Evolutionary conservation across 1,284 basidiomycete genomes (phyloP).

Genomic region (Taiwanofungus camphoratus): DNA sequence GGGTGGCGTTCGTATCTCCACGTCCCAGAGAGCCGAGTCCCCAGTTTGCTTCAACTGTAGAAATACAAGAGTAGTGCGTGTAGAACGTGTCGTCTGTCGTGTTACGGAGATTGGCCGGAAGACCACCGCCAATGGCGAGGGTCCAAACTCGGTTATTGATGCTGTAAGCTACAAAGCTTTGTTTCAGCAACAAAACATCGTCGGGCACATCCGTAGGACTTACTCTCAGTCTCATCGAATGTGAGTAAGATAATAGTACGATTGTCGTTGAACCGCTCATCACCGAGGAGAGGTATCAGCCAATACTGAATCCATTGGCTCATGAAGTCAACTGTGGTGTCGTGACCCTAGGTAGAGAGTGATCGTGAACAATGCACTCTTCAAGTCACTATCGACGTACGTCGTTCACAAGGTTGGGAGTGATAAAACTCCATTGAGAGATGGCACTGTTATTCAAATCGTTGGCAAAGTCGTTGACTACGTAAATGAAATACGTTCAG

Average conservation of each 20-base stretch:
- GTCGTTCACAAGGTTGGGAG: slow-evolving; percentile 58
- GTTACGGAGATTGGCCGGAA: slow-evolving; percentile 38
- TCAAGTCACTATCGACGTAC: slow-evolving; percentile 18
- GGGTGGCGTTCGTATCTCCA: slow-evolving; percentile 43
- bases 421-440: slow-evolving; percentile 60
- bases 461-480: slow-evolving; percentile 49
- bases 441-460: slow-evolving; percentile 47
- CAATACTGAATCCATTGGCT: slow-evolving; percentile 48
- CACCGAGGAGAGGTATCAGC: slow-evolving; percentile 45
- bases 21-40: slow-evolving; percentile 52
- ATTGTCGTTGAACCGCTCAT: slow-evolving; percentile 43
- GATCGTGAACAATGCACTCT: neutral
- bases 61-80: slow-evolving; percentile 60
- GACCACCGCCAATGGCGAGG: slow-evolving; percentile 47
- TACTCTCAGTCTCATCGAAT: slow-evolving; percentile 49
- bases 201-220: too few species aligned
- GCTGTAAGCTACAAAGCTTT: slow-evolving; percentile 22
- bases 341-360: slow-evolving; percentile 32
- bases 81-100: slow-evolving; percentile 52
- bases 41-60: slow-evolving; percentile 65
- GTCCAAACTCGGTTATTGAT: slow-evolving; percentile 44
- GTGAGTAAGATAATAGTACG: slow-evolving; percentile 52
- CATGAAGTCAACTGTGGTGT: slow-evolving; percentile 50
- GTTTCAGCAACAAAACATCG: neutral
- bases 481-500: neutral